These are phyloP conservation scores for Komagataella kurtzmanii DNA, from an alignment of 805 yeast species.

Conservation along the genomic window DNA sequence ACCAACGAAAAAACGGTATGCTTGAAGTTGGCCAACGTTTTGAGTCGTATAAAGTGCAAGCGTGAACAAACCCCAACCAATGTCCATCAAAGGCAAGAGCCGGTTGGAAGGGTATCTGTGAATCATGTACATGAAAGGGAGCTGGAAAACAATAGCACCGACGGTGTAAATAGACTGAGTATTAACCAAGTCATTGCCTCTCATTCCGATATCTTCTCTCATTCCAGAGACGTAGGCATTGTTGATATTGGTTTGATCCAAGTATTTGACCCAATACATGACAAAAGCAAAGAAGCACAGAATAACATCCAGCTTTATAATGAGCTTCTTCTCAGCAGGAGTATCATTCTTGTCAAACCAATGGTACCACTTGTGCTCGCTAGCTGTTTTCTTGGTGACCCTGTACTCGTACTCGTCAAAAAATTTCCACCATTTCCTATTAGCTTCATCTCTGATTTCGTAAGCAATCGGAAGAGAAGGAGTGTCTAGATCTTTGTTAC, in stretches of 20 bases:
- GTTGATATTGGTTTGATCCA: conserved; percentile 46
- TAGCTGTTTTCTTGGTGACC: conserved; percentile 17
- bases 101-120: conserved; percentile 4
- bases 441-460: conserved; percentile 40
- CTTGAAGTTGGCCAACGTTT: conserved; percentile 37
- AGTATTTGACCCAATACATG: conserved; percentile 50
- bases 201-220: conserved; percentile 40
- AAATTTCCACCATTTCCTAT: conserved; percentile 39
- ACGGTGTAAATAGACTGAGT: conserved; percentile 24
- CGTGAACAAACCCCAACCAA: conserved; percentile 15
- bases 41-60: conserved; percentile 16
- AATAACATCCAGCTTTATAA: conserved; percentile 41
- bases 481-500: not conserved
- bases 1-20: conserved; percentile 49
- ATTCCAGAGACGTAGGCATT: conserved; percentile 61
- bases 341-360: conserved; percentile 43
- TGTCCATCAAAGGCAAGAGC: conserved; percentile 10
- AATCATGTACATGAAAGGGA: not conserved
- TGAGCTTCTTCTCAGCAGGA: conserved; percentile 29
- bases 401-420: conserved; percentile 56
- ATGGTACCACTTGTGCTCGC: conserved; percentile 31
- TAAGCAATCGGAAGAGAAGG: not conserved
- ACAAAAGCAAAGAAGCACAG: conserved; percentile 43
- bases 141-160: conserved; percentile 12
- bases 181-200: conserved; percentile 22